These are phyloP conservation scores for Lathyrus sativus DNA, from an alignment of 306 rosid genomes.

Conservation along the genomic window DNA sequence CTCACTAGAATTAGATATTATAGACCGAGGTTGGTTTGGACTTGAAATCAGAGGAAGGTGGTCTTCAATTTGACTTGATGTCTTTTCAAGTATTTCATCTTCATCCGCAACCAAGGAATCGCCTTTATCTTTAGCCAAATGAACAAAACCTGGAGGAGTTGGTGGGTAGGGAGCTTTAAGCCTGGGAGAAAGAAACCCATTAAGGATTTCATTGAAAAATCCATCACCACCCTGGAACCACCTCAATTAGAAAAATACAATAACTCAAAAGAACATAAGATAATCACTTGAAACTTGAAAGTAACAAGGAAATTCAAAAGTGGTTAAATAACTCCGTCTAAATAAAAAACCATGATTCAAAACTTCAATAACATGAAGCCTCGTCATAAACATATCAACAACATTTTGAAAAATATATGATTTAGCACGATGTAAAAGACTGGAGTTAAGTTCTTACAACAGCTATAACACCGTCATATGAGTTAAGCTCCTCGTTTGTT, in stretches of 20 bases:
- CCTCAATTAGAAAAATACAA: constrained; percentile 44
- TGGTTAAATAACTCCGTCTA: constrained; percentile 22
- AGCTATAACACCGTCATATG: constrained; percentile 85
- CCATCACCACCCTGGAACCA: constrained; percentile 95
- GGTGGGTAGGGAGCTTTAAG: constrained; percentile 81
- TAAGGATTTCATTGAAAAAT: constrained; percentile 95
- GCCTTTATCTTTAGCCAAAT: constrained; percentile 43
- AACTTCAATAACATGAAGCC: constrained; percentile 3
- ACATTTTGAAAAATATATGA: constrained; percentile 11
- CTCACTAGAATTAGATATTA: constrained; percentile 52
- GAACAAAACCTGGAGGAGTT: constrained; percentile 66
- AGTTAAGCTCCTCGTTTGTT: constrained; percentile 63
- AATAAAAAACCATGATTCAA: neutral
- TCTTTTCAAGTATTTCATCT: constrained; percentile 49
- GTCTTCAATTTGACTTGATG: constrained; percentile 51
- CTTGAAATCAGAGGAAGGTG: constrained; percentile 62
- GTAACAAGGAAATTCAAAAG: constrained; percentile 21
- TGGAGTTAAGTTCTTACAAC: constrained; percentile 69
- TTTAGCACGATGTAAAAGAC: constrained; percentile 26
- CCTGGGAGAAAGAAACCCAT: constrained; percentile 88
- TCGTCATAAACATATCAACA: constrained; percentile 22
- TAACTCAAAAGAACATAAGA: constrained; percentile 25
- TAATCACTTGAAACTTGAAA: constrained; percentile 33
- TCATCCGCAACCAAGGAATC: constrained; percentile 44
- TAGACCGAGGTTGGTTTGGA: constrained; percentile 43